A percentile compares a stretch with the other conserved stretches of the same genome.
Conservation (phyloP, 2,329 filamentous ascomycete genomes). For the Scedosporium aurantiacum region DNA sequence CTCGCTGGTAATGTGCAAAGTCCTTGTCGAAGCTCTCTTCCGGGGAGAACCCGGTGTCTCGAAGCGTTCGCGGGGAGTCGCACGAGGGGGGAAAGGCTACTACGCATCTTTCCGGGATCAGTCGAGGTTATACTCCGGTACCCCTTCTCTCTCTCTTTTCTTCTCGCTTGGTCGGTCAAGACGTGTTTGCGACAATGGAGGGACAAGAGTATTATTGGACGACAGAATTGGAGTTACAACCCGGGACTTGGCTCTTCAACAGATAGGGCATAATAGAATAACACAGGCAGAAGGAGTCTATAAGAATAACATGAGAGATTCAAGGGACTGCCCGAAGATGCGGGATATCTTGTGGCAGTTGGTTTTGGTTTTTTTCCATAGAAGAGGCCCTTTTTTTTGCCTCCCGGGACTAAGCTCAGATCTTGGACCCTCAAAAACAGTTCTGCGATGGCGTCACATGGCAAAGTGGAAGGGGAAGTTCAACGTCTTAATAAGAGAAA, state of each 20-base stretch:
- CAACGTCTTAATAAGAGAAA: background rate
- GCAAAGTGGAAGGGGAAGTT: background rate
- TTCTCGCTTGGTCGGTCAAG: background rate
- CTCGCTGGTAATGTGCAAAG: background rate
- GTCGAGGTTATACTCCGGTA: background rate
- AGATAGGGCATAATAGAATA: background rate
- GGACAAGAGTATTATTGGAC: background rate
- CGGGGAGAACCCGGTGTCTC: background rate
- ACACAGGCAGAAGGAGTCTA: background rate
- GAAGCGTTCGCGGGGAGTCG: constrained; percentile 1
- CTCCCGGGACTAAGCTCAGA: background rate
- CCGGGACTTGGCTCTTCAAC: background rate
- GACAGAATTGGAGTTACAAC: background rate
- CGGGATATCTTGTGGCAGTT: background rate
- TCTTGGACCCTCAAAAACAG: background rate
- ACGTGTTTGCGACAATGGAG: background rate
- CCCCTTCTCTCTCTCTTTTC: background rate
- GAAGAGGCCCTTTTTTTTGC: background rate
- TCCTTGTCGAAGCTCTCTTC: background rate
- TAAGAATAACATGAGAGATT: background rate
- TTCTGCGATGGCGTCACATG: background rate
- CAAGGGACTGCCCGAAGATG: background rate
- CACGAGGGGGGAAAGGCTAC: background rate
- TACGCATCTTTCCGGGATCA: background rate
- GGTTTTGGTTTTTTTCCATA: background rate